phyloP scores from a whole-genome alignment of 2,329 filamentous ascomycete genomes.

The Botrytis galanthina region DNA sequence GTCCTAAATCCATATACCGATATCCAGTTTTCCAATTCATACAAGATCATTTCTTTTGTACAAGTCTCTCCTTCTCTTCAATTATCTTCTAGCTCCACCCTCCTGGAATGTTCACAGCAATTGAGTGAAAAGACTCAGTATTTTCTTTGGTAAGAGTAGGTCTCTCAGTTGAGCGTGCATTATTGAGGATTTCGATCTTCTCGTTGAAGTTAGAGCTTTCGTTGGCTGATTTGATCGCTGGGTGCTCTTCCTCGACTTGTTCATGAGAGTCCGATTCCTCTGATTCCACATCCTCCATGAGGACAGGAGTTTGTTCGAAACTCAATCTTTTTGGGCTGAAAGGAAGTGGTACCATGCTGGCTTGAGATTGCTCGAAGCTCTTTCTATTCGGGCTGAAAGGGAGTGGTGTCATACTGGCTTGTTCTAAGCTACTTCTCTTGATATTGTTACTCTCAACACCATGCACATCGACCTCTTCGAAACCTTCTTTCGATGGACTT shows the following conservation, averaged over 20 bases:
- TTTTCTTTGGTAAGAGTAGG: neutral
- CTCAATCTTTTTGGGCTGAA: conserved; percentile 1
- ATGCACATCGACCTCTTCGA: conserved; percentile 38
- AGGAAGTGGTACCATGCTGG: conserved; percentile 11
- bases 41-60: neutral
- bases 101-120: neutral
- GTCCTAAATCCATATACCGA: neutral
- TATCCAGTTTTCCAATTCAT: neutral
- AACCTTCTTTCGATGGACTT: conserved; percentile 34
- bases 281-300: conserved; percentile 17
- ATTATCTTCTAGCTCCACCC: conserved; percentile 2
- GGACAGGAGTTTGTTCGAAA: conserved; percentile 15
- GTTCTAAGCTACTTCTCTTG: conserved; percentile 11
- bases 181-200: neutral
- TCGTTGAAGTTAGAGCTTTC: neutral
- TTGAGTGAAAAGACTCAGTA: neutral
- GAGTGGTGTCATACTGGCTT: neutral
- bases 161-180: neutral
- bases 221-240: neutral
- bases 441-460: conserved; percentile 23
- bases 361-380: conserved; percentile 8
- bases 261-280: conserved; percentile 16
- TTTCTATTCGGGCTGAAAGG: conserved; percentile 1
- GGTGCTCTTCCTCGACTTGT: conserved; percentile 8
- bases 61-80: neutral